Evolutionary conservation across 768 basidiomycete species (phyloP), one percentile per base, ranked within the genome.

Genomic region (Hericium rajendrae): DNA sequence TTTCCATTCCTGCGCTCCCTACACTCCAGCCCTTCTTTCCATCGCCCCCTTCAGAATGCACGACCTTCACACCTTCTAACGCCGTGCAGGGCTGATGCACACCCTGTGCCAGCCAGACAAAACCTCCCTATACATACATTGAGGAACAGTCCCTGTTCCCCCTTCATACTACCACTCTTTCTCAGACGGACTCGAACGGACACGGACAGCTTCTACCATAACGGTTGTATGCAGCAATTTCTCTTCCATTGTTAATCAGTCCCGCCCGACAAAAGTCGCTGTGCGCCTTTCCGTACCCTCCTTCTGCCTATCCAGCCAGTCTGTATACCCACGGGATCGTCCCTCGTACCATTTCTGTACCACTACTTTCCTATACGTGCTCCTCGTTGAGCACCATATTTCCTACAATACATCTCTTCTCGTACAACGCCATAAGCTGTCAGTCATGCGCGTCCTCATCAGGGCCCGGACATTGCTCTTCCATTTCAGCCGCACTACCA

Each of bases 361-460:
- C 16, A 20, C 20, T 46, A 46, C 43, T 46, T 46, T 46, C 43
- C n/a, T 46, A 46, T 20, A 46, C 20, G 18, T 2, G 32, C 6
- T 32, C 32, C 32, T 32, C 32, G 32, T 32, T 32, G 4, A 32
- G 32, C 32, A 8, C 9, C 32, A 32, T 32, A 32, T 6, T 32
- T 8, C 6, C 32, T 32, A 32, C 32, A 32, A 32, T 32, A 32
- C 32, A 32, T 32, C 32, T 32, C 32, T 6, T 32, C 32, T 32
- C 32, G 32, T 32, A 32, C 32, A 32, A 32, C 32, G 9, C 32
- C 32, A 32, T 32, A 32, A 32, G n/a, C 43, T 26, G 2, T 78
- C 73, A 91, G 71, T 91, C 87, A 68, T 94, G 91, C 59, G 79
- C 82, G 41, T 89, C 87, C 68, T 94, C 91, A 32, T 80, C 78